phyloP scores from a whole-genome alignment of 1,284 basidiomycete genomes.

The Porogramme epimiltina region DNA sequence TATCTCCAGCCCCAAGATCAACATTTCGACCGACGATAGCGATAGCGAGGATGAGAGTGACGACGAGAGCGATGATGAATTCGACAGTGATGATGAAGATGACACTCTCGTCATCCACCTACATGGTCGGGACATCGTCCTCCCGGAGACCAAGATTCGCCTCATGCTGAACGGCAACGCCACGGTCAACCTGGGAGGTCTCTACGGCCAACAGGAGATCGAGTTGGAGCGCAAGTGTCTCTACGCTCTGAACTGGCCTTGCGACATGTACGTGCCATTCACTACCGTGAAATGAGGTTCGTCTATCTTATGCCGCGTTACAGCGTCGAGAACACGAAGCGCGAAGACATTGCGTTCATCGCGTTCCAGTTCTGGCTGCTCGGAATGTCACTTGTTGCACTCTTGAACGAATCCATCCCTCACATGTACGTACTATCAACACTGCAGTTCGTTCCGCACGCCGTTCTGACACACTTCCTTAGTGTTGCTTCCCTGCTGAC shows the following conservation, averaged over 20 bases:
- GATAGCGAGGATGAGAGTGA: slow-evolving; percentile 18
- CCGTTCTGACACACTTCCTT: not conserved
- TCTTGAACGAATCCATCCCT: slow-evolving; percentile 81
- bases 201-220: slow-evolving; percentile 43
- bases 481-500: slow-evolving; percentile 69
- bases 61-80: slow-evolving; percentile 7
- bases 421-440: slow-evolving; percentile 54
- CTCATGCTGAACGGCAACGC: slow-evolving; percentile 37
- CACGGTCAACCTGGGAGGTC: slow-evolving; percentile 38
- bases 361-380: slow-evolving; percentile 80
- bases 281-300: not conserved
- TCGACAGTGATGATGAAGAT: slow-evolving; percentile 6
- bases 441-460: too few species aligned
- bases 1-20: not conserved
- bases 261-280: slow-evolving; percentile 49
- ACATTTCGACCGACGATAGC: not conserved
- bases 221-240: slow-evolving; percentile 51
- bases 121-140: slow-evolving; percentile 1
- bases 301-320: too few species aligned
- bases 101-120: slow-evolving; percentile 5
- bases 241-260: slow-evolving; percentile 65
- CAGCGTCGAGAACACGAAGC: slow-evolving; percentile 70
- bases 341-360: slow-evolving; percentile 78
- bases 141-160: slow-evolving; percentile 5
- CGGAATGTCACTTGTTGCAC: slow-evolving; percentile 76